Evolutionary conservation across 345 rosid genomes (phyloP), one percentile per base, ranked within the genome.

Genomic region (Corchorus olitorius): DNA sequence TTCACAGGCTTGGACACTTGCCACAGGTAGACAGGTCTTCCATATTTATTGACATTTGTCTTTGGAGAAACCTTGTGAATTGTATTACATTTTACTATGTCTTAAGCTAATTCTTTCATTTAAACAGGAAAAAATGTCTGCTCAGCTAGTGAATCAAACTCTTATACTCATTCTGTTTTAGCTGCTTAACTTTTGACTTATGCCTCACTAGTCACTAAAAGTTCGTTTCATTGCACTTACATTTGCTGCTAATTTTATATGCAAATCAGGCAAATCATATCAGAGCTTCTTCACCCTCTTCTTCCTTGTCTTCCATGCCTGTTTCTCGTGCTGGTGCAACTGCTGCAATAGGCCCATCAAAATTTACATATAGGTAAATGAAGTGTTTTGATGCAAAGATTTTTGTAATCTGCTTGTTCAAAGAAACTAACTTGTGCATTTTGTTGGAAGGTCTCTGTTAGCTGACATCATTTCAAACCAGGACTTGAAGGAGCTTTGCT

Each of bases 401-500:
- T 35, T 49, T 70, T 34, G 22, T 69, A 54, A 34, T 8, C 80
- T 67, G 77, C 46, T 72, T 50, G 65, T 79, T 33, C 20, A 19
- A 27, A 8, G 12, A 59, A 75, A 71, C 93, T 92, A 71, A 88
- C 74, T 54, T 83, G 20, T 74, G 16, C 68, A 73, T 72, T 75
- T 70, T 85, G 69, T 54, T 83, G 81, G 76, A 83, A 97, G 99
- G 92, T 94, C 99, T 61, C 93, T 94, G 76, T 84, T 97, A 79
- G 98, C 99, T 45, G 99, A 91, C 81, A 89, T 92, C 77, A 93
- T 97, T 77, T 92, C 92, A 86, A 91, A 98, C 1, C 91, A 88
- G 75, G 99, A 94, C 79, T 79, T 97, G 78, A 92, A 85, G 88
- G 99, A 92, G 73, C 96, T 97, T 83, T 97, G 99, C 86, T 92